phyloP scores from a whole-genome alignment of 2,329 filamentous ascomycete genomes.

The Ophiostoma perfectum region DNA sequence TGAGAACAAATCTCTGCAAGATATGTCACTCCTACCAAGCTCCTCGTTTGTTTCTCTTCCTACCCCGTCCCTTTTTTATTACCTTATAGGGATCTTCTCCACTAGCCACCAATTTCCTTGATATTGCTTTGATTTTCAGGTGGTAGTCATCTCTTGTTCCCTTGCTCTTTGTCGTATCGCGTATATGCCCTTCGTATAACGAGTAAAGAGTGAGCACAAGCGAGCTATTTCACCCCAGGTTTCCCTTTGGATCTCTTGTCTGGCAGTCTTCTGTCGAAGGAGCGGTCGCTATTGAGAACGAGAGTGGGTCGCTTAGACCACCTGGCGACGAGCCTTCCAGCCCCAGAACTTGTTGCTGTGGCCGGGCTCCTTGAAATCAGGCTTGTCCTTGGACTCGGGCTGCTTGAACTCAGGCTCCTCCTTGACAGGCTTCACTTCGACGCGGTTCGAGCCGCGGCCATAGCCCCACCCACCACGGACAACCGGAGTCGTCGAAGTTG shows the following conservation, averaged over 20 bases:
- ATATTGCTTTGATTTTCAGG: slow-evolving; percentile 3
- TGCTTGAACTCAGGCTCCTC: slow-evolving; percentile 1
- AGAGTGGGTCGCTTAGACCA: background rate
- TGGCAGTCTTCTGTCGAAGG: too few species aligned
- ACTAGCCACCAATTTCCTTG: background rate
- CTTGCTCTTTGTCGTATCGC: background rate
- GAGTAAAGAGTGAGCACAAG: too few species aligned
- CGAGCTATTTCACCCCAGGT: too few species aligned
- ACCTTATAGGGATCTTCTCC: background rate
- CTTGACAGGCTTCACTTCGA: slow-evolving; percentile 3
- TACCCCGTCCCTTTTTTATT: background rate
- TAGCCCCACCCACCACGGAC: slow-evolving; percentile 17
- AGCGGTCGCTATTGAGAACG: too few species aligned
- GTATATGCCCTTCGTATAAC: background rate
- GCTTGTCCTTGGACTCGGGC: background rate
- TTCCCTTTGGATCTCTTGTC: too few species aligned
- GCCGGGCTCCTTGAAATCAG: background rate
- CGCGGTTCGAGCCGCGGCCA: slow-evolving; percentile 1
- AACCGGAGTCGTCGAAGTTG: background rate
- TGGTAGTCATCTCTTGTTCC: background rate
- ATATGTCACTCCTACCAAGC: background rate
- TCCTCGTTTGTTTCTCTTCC: background rate
- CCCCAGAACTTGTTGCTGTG: slow-evolving; percentile 10
- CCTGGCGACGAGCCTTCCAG: slow-evolving; percentile 14
- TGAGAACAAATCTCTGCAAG: background rate